These are phyloP conservation scores for Ceratocystis smalleyi DNA, from an alignment of 2,329 filamentous ascomycete species.

Conservation along the genomic window DNA sequence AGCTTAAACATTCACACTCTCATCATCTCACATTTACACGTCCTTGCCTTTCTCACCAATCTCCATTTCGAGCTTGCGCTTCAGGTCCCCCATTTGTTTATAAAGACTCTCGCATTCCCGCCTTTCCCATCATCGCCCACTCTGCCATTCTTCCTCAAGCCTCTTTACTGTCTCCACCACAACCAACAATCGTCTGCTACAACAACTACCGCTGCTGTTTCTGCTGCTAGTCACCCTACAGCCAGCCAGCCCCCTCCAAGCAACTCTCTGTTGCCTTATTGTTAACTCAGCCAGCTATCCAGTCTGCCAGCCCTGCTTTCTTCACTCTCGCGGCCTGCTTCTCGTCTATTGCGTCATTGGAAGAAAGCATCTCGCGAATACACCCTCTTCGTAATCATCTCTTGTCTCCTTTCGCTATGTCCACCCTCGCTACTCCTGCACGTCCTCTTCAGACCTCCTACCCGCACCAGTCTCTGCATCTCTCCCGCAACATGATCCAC, in stretches of 20 bases:
- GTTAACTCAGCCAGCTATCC: neutral
- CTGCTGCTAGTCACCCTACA: too few relatives aligned
- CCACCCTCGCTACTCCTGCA: slow-evolving; percentile 19
- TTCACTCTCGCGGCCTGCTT: neutral
- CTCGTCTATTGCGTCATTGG: too few relatives aligned
- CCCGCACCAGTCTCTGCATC: slow-evolving; percentile 23
- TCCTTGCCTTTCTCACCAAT: neutral
- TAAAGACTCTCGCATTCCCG: neutral
- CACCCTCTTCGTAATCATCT: neutral
- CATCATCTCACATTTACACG: neutral
- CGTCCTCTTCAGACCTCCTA: neutral
- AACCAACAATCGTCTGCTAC: neutral
- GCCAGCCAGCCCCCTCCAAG: too few relatives aligned
- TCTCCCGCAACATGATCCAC: slow-evolving; percentile 35
- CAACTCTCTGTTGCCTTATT: neutral
- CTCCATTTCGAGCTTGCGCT: too few relatives aligned
- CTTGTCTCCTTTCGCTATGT: slow-evolving; percentile 25
- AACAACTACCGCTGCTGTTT: too few relatives aligned
- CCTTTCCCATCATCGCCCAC: neutral
- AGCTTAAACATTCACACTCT: neutral
- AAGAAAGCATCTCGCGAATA: neutral
- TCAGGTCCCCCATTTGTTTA: neutral
- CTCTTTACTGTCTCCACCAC: neutral
- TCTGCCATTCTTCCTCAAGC: neutral
- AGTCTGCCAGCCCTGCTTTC: neutral